Conservation (phyloP, 306 rosid species). For the Bauhinia variegata region DNA sequence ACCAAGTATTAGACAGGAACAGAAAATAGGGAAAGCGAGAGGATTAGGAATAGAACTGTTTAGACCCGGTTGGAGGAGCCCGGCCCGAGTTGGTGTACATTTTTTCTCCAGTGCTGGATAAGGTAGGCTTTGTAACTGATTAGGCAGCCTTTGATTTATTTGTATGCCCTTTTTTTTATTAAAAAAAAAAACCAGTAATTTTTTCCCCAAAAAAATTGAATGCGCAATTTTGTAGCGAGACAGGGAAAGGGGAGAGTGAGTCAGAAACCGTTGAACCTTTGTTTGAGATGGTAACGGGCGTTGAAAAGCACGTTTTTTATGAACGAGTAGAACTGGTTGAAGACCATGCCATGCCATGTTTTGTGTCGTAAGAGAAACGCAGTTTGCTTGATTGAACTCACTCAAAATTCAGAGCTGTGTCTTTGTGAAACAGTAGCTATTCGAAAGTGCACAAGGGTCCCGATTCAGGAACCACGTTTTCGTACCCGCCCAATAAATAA, state of each 20-base stretch:
- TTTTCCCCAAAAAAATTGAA: neutral
- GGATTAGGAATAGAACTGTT: slow-evolving; percentile 9
- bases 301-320: slow-evolving; percentile 55
- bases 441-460: slow-evolving; percentile 19
- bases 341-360: slow-evolving; percentile 21
- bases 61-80: too few relatives aligned
- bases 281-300: slow-evolving; percentile 31
- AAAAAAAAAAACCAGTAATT: too few relatives aligned
- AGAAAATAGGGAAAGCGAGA: neutral
- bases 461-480: neutral
- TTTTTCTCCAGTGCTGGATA: slow-evolving; percentile 45
- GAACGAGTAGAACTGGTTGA: slow-evolving; percentile 20
- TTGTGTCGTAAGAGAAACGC: slow-evolving; percentile 37
- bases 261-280: slow-evolving; percentile 40
- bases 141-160: slow-evolving; percentile 31
- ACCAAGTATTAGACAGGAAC: neutral
- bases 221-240: neutral
- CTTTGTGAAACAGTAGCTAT: slow-evolving; percentile 13
- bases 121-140: slow-evolving; percentile 55
- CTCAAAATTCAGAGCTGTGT: slow-evolving; percentile 14
- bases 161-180: neutral
- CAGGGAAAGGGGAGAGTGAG: slow-evolving; percentile 2
- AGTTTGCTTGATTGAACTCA: neutral
- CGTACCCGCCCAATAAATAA: slow-evolving; percentile 1
- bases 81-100: slow-evolving; percentile 57